Percentiles rank a stretch among this genome's conserved stretches.
phyloP scores from a whole-genome alignment of 1,284 basidiomycete genomes.

The Ustilago vetiveriae region DNA sequence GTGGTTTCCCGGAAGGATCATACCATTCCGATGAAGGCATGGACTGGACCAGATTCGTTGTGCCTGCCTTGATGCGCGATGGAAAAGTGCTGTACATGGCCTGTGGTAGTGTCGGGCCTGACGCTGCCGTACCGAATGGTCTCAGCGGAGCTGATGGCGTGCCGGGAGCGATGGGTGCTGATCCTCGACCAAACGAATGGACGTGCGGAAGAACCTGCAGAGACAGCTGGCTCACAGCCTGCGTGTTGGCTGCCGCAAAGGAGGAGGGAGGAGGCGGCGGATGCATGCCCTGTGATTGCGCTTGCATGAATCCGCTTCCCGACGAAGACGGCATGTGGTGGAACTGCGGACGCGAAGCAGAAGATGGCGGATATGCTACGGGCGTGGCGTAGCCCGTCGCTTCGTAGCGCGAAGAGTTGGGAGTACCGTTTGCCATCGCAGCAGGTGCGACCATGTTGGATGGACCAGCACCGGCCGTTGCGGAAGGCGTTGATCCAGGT shows the following conservation, averaged over 20 bases:
- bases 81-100: conserved; percentile 85
- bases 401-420: conserved; percentile 28
- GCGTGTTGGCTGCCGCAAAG: conserved; percentile 6
- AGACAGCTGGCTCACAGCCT: conserved; percentile 11
- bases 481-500: conserved; percentile 8
- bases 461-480: conserved; percentile 2
- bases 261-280: conserved; percentile 8
- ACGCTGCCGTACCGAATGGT: conserved; percentile 31
- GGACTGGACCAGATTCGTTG: conserved; percentile 90
- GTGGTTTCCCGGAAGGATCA: conserved; percentile 33
- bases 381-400: conserved; percentile 21
- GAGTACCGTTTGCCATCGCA: conserved; percentile 27
- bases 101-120: conserved; percentile 70
- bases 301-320: conserved; percentile 19
- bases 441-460: conserved; percentile 12
- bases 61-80: conserved; percentile 89
- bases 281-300: conserved; percentile 21
- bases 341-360: conserved; percentile 7
- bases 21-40: conserved; percentile 68
- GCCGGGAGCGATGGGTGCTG: conserved; percentile 28
- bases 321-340: conserved; percentile 24
- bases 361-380: conserved; percentile 6
- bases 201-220: conserved; percentile 20
- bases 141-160: conserved; percentile 31
- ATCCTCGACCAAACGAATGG: conserved; percentile 25